Base-by-base conservation (phyloP, 2,329 filamentous ascomycete genomes). In the Aspergillus brunneoviolaceus region DNA sequence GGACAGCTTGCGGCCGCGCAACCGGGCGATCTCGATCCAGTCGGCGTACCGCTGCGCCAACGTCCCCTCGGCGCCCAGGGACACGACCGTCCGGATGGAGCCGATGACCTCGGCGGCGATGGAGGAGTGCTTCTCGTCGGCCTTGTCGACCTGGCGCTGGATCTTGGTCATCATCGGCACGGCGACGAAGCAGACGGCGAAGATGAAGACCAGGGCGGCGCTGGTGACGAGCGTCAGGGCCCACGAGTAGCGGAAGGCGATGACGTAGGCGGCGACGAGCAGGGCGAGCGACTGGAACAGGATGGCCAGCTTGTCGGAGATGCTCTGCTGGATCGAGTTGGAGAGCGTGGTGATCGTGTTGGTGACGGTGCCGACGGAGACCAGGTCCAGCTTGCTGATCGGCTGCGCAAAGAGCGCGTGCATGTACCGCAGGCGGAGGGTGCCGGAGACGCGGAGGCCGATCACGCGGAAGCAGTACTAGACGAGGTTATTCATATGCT, bases 201-300 rank as follows among this genome's bases (percentile, higher is more conserved):
- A 27, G 7, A 81, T 74, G 55, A 80, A 80, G 6, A 81, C 68
- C 3, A 85, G 67, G 0, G 78, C 73, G 0, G 80, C 76, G 42
- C 79, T 82, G 0, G 80, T 76, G 2, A 82, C 81, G 0, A 85
- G 73, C 0, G 81, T 83, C n/a, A 85, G 70, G 14, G 80, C 72
- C 80, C 82, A 83, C 31, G 78, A 81, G 60, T 82, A 83, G 16
- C 74, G 68, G 62, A 85, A 85, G 0, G 83, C 79, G 51, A 85
- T 79, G 11, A 77, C 73, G n/a, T 83, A 75, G 57, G 81, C 80
- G 0, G 81, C 70, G 5, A 80, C 63, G 5, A 82, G 66, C 1
- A 80, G 67, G 2, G 79, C 70, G 2, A 78, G 54, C 2, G 73
- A 76, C 54, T 80, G 76, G 31, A 82, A 72, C 1, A 82, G 70